Evolutionary conservation across 306 rosid species (phyloP), one percentile per base, ranked within the genome.

Genomic region (Betula pendula): DNA sequence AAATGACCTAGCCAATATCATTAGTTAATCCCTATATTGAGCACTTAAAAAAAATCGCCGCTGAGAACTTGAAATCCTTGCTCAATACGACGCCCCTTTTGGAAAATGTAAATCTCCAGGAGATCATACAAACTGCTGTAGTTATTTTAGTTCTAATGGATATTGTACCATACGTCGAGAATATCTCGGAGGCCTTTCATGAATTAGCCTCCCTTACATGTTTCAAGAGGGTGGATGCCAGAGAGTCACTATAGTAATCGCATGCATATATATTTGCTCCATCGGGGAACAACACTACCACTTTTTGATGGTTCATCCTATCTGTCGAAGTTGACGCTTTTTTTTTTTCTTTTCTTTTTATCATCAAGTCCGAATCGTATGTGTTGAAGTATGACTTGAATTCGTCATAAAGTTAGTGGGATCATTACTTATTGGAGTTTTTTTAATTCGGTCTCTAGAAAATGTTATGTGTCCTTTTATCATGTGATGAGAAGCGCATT

Each of bases 1-100:
- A 75, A 70, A 80, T 84, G 88, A 4, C 67, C 17, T 58, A 56
- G 63, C 80, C 85, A 63, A 58, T 72, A 2, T n/a, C n/a, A n/a
- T 22, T 56, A 11, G 85, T 81, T 3, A n/a, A 71, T 24, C 20
- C 58, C 52, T 79, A 85, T 58, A 75, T 87, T 38, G 25, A n/a
- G n/a, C n/a, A n/a, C n/a, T n/a, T 24, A 27, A 80, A 76, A 5
- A 87, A 75, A 75, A 22, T 74, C 14, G 80, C 78, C 4, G 76
- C 80, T 6, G 79, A 66, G 22, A 82, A 59, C 12, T 80, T 82
- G 2, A 80, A 22, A 45, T 68, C 79, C 50, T 51, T 75, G 60
- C 77, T 82, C 6, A 24, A 22, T 25, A 13, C 45, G 33, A 29
- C 33, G 1, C 4, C 29, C 42, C 27, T 55, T 13, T 56, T 33